Evolutionary conservation across 139 green algal genomes (phyloP).

Genomic region (Tetradesmus obliquus): DNA sequence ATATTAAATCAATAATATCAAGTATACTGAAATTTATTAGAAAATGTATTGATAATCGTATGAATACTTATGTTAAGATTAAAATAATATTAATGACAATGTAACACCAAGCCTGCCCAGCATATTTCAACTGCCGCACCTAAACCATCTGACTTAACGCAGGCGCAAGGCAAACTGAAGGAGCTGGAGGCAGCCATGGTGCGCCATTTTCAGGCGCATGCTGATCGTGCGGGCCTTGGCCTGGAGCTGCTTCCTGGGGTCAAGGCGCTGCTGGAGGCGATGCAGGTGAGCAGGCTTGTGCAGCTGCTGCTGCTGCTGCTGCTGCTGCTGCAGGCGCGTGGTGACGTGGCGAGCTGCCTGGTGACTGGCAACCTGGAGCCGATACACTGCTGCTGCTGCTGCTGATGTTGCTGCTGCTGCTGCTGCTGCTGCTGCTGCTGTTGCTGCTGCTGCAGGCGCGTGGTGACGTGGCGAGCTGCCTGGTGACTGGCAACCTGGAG

Average conservation of each 20-base stretch:
- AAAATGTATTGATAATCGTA: too few species aligned
- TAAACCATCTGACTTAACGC: too few species aligned
- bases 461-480: slow-evolving; percentile 60
- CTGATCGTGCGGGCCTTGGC: slow-evolving; percentile 34
- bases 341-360: too few species aligned
- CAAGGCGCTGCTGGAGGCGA: slow-evolving; percentile 48
- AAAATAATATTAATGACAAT: too few species aligned
- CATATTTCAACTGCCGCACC: too few species aligned
- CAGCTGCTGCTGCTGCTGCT: not conserved
- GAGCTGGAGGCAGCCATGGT: slow-evolving; percentile 61
- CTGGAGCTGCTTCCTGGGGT: slow-evolving; percentile 68
- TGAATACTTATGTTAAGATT: too few species aligned
- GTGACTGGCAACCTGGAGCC: too few species aligned
- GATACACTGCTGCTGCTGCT: too few species aligned
- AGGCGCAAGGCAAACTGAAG: too few species aligned
- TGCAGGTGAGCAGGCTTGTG: slow-evolving; percentile 44
- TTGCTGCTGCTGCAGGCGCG: slow-evolving; percentile 21
- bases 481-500: slow-evolving; percentile 96
- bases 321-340: not conserved
- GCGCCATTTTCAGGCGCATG: slow-evolving; percentile 51
- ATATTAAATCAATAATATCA: too few species aligned
- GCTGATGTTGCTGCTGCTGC: not conserved
- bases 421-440: not conserved
- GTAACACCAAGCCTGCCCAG: too few species aligned
- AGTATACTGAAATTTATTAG: too few species aligned